Evolutionary conservation across 306 rosid species (phyloP).

Genomic region (Begonia masoniana): DNA sequence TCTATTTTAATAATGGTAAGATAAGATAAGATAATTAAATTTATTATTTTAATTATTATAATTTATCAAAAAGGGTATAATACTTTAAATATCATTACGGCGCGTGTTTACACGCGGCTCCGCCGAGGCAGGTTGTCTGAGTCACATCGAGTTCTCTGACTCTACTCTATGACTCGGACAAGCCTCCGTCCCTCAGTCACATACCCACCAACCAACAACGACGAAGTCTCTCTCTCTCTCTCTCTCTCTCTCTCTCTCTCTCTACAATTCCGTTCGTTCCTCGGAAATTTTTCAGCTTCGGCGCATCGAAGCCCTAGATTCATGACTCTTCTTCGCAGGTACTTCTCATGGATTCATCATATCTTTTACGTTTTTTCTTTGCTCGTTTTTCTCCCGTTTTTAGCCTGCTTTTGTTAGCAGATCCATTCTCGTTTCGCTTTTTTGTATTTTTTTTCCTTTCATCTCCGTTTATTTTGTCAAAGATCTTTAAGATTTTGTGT

Average conservation of each 20-base stretch:
- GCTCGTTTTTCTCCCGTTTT: constrained; percentile 5
- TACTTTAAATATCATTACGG: too few species aligned
- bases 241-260: constrained; percentile 17
- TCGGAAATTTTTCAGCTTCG: constrained; percentile 21
- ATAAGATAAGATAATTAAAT: too few species aligned
- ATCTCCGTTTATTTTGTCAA: constrained; percentile 5
- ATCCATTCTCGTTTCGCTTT: constrained; percentile 34
- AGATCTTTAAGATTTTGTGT: constrained; percentile 8
- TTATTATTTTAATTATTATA: too few species aligned
- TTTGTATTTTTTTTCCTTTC: background rate
- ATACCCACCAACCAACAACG: constrained; percentile 36
- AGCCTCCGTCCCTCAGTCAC: constrained; percentile 19
- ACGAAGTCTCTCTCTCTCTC: constrained; percentile 18
- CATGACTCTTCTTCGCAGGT: constrained; percentile 32
- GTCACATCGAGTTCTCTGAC: background rate
- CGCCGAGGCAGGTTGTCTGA: too few species aligned
- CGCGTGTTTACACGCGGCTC: too few species aligned
- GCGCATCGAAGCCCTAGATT: constrained; percentile 41
- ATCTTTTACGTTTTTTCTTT: constrained; percentile 3
- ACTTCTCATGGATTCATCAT: constrained; percentile 23
- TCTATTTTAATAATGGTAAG: too few species aligned
- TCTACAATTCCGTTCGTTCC: constrained; percentile 29
- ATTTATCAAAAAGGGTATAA: too few species aligned
- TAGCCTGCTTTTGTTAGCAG: constrained; percentile 21
- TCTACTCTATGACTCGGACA: constrained; percentile 22